Evolutionary conservation across 768 basidiomycete genomes (phyloP).

Genomic region (Nevesoporus exiguus): DNA sequence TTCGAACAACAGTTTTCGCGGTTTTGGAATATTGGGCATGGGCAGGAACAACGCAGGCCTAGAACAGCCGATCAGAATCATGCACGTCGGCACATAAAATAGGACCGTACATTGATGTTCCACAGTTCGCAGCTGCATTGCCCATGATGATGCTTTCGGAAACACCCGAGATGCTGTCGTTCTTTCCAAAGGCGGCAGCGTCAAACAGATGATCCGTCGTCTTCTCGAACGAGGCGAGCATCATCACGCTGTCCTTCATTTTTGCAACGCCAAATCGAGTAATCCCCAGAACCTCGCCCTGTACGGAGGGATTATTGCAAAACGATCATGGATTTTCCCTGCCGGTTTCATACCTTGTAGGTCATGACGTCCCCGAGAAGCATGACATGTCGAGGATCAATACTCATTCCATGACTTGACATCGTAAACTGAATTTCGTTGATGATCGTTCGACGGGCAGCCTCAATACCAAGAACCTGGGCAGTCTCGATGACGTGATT

Average conservation of each 20-base stretch:
- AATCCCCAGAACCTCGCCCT: slow-evolving; percentile 98
- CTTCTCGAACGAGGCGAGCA: slow-evolving; percentile 99
- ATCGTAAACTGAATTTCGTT: slow-evolving; percentile 98
- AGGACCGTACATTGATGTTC: slow-evolving; percentile 79
- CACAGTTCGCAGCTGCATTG: slow-evolving; percentile 90
- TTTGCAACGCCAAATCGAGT: slow-evolving; percentile 98
- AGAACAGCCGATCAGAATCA: slow-evolving; percentile 3
- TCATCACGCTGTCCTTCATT: slow-evolving; percentile 99
- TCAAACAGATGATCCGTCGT: slow-evolving; percentile 99
- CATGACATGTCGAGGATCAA: slow-evolving; percentile 99
- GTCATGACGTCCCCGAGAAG: slow-evolving; percentile 97
- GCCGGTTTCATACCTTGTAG: slow-evolving; percentile 66
- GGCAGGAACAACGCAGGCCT: slow-evolving; percentile 38
- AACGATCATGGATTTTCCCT: not conserved
- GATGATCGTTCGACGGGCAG: slow-evolving; percentile 89
- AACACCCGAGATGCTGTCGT: slow-evolving; percentile 91
- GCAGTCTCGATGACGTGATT: slow-evolving; percentile 98
- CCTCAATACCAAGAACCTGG: slow-evolving; percentile 96
- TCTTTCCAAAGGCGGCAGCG: slow-evolving; percentile 94
- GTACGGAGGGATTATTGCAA: not conserved
- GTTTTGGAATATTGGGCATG: slow-evolving; percentile 32
- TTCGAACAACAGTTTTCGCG: slow-evolving; percentile 36
- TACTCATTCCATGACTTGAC: slow-evolving; percentile 96
- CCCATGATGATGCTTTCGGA: slow-evolving; percentile 99
- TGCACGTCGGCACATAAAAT: not conserved